Conservation (phyloP, 129 eudicot genomes). For the Silybum marianum region DNA sequence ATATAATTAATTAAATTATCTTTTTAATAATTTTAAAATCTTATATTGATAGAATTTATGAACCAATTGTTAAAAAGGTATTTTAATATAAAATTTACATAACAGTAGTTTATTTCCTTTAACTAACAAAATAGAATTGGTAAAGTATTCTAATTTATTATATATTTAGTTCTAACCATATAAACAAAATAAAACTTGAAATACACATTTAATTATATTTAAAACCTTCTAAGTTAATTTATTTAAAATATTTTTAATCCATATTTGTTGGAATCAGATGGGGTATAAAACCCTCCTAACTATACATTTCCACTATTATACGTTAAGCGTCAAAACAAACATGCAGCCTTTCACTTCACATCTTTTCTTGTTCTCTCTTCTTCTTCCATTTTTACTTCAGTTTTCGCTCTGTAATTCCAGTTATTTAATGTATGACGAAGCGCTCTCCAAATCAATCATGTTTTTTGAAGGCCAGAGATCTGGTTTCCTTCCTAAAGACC, state of each 20-base stretch:
- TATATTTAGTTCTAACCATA: background rate
- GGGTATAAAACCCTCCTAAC: background rate
- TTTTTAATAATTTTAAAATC: background rate
- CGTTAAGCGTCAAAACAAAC: constrained; percentile 8
- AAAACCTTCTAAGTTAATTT: background rate
- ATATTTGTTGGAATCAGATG: too few species aligned
- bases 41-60: too few species aligned
- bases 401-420: constrained; percentile 20
- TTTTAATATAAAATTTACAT: too few species aligned
- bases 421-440: constrained; percentile 67
- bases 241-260: too few species aligned
- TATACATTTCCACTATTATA: background rate
- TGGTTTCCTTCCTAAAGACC: constrained; percentile 76
- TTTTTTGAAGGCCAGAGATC: constrained; percentile 96
- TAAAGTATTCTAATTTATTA: too few species aligned
- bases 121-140: background rate
- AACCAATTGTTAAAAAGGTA: background rate
- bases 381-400: background rate
- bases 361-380: background rate
- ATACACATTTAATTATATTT: background rate
- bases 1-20: too few species aligned
- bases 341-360: constrained; percentile 2
- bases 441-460: constrained; percentile 68
- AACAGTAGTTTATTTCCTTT: background rate
- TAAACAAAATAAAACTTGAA: background rate